phyloP scores from a whole-genome alignment of 2,329 filamentous ascomycete genomes.

The Purpureocillium takamizusanense region DNA sequence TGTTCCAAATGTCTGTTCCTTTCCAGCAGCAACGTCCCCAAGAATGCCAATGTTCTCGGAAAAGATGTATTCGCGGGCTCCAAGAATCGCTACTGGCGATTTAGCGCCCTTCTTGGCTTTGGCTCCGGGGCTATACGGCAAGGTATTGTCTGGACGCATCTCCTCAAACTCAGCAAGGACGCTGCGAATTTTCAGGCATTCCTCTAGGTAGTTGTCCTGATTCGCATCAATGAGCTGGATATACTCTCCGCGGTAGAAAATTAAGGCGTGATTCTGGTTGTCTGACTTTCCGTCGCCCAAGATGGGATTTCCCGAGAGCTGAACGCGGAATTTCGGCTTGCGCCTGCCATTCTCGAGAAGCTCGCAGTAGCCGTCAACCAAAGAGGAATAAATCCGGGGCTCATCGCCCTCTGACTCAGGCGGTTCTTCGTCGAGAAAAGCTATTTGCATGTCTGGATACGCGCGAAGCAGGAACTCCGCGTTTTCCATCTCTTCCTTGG shows the following conservation, averaged over 20 bases:
- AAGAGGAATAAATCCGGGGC: conserved; percentile 85
- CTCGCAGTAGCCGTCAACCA: conserved; percentile 96
- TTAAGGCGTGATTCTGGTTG: conserved; percentile 96
- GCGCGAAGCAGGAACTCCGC: conserved; percentile 95
- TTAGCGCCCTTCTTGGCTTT: conserved; percentile 64
- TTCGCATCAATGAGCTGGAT: conserved; percentile 99
- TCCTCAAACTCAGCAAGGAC: conserved; percentile 97
- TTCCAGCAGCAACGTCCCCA: conserved; percentile 94
- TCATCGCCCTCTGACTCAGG: conserved; percentile 86
- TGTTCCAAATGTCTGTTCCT: conserved; percentile 99
- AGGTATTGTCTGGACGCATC: conserved; percentile 94
- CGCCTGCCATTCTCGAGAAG: conserved; percentile 96
- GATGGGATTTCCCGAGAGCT: conserved; percentile 96
- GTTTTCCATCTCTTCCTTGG: conserved; percentile 99
- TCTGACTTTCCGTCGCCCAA: conserved; percentile 98
- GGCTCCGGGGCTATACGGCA: conserved; percentile 90
- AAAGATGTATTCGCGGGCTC: conserved; percentile 99
- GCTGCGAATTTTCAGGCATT: conserved; percentile 96
- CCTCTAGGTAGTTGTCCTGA: conserved; percentile 98
- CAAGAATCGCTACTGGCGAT: conserved; percentile 88
- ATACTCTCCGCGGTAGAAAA: conserved; percentile 99
- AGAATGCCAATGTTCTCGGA: conserved; percentile 99
- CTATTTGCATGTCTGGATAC: conserved; percentile 95
- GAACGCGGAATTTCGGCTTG: conserved; percentile 91
- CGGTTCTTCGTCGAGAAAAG: conserved; percentile 92